Evolutionary conservation across 306 rosid species (phyloP), one percentile per base, ranked within the genome.

Genomic region (Fagus crenata): DNA sequence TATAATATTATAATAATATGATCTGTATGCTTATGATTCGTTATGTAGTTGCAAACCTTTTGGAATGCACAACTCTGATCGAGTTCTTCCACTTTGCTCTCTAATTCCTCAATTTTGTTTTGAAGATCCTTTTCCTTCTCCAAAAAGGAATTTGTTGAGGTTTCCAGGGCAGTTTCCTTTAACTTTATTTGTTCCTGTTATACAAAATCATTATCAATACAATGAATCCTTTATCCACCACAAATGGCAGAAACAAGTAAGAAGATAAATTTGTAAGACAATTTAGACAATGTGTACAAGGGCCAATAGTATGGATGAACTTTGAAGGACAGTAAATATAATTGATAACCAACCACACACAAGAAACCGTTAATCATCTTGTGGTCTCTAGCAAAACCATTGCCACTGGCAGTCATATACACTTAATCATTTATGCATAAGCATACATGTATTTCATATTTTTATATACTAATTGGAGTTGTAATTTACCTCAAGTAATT

Each of bases 101-200:
- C 97, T 55, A 92, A 81, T 85, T 91, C 96, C 81, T 80, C 83
- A 37, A 92, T 87, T 89, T 85, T 84, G 77, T 80, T 84, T 74
- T 86, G 96, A 68, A 96, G 87, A 83, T 91, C 93, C 76, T 81
- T 88, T 80, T 91, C 97, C 87, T 89, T 91, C 80, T 87, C 86
- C 83, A 75, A 61, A 80, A 83, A 91, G 37, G 88, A 80, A 86
- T 79, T 67, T 69, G 84, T 77, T 67, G 93, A 90, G 71, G 80
- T 76, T 85, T 89, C 93, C 83, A 91, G 78, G 35, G 90, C 87
- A 61, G 75, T 82, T 89, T 96, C 98, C 80, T 89, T 92, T 53
- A 80, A 75, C 75, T 85, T 79, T 78, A 89, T 83, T 74, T 83
- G 82, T 67, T 84, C 96, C 99, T 96, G 88, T 46, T 79, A 73